These are phyloP conservation scores for Bipolaris bicolor DNA, from an alignment of 2,329 filamentous ascomycete genomes.

Conservation along the genomic window DNA sequence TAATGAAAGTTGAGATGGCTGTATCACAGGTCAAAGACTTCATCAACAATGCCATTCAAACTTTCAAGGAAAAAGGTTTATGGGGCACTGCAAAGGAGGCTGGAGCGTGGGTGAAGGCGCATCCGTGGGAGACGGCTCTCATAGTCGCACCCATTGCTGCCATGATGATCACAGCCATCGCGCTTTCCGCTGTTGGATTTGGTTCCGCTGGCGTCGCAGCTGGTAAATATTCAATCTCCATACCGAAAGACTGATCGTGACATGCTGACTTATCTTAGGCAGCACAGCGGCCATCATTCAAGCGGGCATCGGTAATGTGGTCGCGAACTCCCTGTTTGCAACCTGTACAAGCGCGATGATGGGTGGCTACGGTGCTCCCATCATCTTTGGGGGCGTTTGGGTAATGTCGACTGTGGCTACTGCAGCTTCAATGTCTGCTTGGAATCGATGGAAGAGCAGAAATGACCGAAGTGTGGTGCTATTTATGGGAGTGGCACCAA, in stretches of 20 bases:
- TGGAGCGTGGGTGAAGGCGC: slow-evolving; percentile 2
- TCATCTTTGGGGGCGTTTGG: slow-evolving; percentile 19
- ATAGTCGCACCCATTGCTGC: slow-evolving; percentile 12
- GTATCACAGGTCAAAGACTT: neutral
- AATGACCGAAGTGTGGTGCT: neutral
- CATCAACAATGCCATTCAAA: neutral
- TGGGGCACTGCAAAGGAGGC: slow-evolving; percentile 1
- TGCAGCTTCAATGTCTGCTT: neutral
- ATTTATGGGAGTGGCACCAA: too few species aligned
- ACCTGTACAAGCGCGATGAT: slow-evolving; percentile 33
- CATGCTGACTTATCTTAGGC: slow-evolving; percentile 14
- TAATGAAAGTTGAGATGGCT: neutral
- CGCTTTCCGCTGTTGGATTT: slow-evolving; percentile 11
- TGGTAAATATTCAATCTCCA: neutral
- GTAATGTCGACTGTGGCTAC: neutral
- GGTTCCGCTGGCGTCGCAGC: slow-evolving; percentile 3
- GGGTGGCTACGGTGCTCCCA: slow-evolving; percentile 25
- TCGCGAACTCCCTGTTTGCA: slow-evolving; percentile 29
- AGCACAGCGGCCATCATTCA: slow-evolving; percentile 34
- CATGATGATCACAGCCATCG: slow-evolving; percentile 1
- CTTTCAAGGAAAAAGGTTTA: neutral
- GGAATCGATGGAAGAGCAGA: neutral
- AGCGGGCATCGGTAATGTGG: slow-evolving; percentile 26
- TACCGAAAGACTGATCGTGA: neutral
- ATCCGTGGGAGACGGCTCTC: slow-evolving; percentile 11